Base-by-base conservation (phyloP, 2,329 filamentous ascomycete species). In the Hymenoscyphus linearis region DNA sequence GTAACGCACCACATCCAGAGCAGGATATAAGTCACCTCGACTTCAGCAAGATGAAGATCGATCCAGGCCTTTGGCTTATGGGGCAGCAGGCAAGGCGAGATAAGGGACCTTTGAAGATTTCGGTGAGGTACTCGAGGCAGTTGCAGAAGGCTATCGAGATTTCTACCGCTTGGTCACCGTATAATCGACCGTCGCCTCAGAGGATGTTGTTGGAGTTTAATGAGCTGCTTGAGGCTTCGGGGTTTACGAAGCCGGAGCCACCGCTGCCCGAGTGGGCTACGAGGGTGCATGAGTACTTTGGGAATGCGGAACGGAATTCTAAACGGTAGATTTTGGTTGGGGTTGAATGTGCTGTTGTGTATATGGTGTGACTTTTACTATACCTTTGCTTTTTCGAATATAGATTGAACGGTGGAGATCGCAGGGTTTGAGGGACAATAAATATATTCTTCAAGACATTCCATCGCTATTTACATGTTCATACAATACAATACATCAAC, bases 221-320 rank as follows among this genome's bases (percentile, higher is more conserved):
- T n/a, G 22, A 40, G 13, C 37, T 61, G 18, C 52, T 60, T 6
- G 35, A 50, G 25, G 52, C 22, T 12, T 47, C 62, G 13, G 59
- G 60, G 3, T 60, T 57, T 59, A 44, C 16, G 34, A 53, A 44
- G 10, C 59, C 60, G 31, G 36, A 13, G n/a, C 31, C 54, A 1
- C 53, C 54, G 25, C 52, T 69, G 52, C 66, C 67, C 3, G 52
- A 44, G 4, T 69, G 67, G 67, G 63, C 63, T 25, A 66, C 66
- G 2, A 64, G 56, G 25, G 58, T 61, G 2, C 67, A 69, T 60
- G 64, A 68, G 25, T 69, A 67, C 36, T 62, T 60, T 54, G 22
- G 40, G 16, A 60, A 37, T 34, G 59, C 59, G 34, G 58, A 60
- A 36, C n/a, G 25, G 13, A 50, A 50, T 25, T 50, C 44, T 25